Percentiles rank a stretch among this genome's conserved stretches.
Evolutionary conservation across 352 stramenopile species (phyloP).

Genomic region (Paralagenidium karlingii): DNA sequence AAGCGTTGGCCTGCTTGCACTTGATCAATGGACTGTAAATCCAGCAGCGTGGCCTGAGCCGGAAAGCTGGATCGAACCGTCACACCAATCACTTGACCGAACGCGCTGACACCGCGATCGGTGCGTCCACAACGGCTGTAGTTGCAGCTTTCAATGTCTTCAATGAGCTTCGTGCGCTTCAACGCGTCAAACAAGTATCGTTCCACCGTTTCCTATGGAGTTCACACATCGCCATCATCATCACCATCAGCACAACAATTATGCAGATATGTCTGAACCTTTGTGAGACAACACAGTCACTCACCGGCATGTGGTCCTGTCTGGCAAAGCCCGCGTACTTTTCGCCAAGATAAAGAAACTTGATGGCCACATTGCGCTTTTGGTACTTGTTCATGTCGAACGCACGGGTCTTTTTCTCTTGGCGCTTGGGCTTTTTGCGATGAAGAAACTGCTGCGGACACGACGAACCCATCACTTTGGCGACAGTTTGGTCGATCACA

Average conservation of each 20-base stretch:
- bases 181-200: conserved; percentile 90
- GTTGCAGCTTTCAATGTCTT: conserved; percentile 51
- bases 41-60: conserved; percentile 40
- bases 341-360: conserved; percentile 81
- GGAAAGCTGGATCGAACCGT: conserved; percentile 69
- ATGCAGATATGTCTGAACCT: conserved; percentile 1
- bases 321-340: conserved; percentile 83
- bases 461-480: conserved; percentile 55
- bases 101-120: conserved; percentile 91
- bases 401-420: conserved; percentile 21
- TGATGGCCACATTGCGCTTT: conserved; percentile 55
- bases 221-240: too few relatives aligned
- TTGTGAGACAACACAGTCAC: background rate
- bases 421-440: conserved; percentile 51
- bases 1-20: conserved; percentile 47
- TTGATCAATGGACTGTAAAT: conserved; percentile 48
- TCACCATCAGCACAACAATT: background rate
- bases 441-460: too few relatives aligned
- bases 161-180: conserved; percentile 84
- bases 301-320: conserved; percentile 72
- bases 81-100: conserved; percentile 66
- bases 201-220: conserved; percentile 90
- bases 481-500: conserved; percentile 54
- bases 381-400: conserved; percentile 73
- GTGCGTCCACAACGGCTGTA: conserved; percentile 97